phyloP scores from a whole-genome alignment of 345 rosid genomes.

The Eucalyptus polyanthemos region DNA sequence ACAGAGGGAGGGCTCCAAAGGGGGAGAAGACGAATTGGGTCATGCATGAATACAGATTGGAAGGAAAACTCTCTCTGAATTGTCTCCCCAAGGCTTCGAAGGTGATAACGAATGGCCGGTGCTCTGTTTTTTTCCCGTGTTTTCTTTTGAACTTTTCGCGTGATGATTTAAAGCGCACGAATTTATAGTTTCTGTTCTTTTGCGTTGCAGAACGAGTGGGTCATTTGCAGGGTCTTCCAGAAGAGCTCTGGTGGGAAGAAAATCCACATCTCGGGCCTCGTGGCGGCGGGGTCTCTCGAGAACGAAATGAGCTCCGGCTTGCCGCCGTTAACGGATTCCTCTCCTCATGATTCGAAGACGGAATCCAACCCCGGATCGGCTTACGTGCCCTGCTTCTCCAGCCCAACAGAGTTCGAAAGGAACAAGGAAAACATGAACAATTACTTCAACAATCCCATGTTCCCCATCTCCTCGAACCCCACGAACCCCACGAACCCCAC shows the following conservation, averaged over 20 bases:
- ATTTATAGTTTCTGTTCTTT: background rate
- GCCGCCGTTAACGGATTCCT: constrained; percentile 63
- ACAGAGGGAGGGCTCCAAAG: constrained; percentile 87
- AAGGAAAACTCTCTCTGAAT: constrained; percentile 58
- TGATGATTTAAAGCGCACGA: background rate
- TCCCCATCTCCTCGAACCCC: background rate
- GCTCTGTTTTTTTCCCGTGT: background rate
- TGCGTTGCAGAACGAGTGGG: constrained; percentile 79
- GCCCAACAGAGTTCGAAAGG: constrained; percentile 15
- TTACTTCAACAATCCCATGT: constrained; percentile 15
- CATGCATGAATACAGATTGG: constrained; percentile 82
- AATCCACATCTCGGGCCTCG: constrained; percentile 39
- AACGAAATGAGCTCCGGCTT: constrained; percentile 29
- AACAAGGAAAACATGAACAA: constrained; percentile 5
- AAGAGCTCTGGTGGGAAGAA: constrained; percentile 67
- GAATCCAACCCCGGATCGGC: constrained; percentile 14
- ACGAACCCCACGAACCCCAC: background rate
- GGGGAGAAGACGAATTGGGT: constrained; percentile 86
- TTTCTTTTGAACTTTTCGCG: background rate
- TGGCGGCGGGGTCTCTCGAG: constrained; percentile 17
- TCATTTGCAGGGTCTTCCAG: constrained; percentile 78
- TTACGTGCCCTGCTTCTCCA: constrained; percentile 88
- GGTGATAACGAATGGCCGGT: constrained; percentile 16
- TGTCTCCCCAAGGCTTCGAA: constrained; percentile 74
- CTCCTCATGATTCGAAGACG: constrained; percentile 10